A percentile compares a stretch with the other conserved stretches of the same genome.
These are phyloP conservation scores for Venturia aucupariae DNA, from an alignment of 2,329 filamentous ascomycete genomes.

Conservation along the genomic window DNA sequence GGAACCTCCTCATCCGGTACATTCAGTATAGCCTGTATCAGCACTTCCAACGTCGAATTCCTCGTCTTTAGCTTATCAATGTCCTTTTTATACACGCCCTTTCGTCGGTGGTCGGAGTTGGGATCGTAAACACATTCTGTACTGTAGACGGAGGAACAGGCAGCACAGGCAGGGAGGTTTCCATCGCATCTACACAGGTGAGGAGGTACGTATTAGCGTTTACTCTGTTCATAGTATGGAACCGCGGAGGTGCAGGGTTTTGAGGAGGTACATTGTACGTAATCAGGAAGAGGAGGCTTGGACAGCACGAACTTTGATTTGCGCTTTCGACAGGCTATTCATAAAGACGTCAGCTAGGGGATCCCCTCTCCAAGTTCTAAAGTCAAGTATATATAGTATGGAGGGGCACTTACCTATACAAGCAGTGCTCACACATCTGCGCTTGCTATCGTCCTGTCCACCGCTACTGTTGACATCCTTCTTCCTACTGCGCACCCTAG, in stretches of 20 bases:
- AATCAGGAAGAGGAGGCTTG: not conserved
- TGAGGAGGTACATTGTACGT: slow-evolving; percentile 1
- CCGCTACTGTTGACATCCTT: slow-evolving; percentile 5
- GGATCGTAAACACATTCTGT: slow-evolving; percentile 92
- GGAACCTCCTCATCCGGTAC: slow-evolving; percentile 79
- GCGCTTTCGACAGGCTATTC: slow-evolving; percentile 27
- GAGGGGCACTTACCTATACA: slow-evolving; percentile 14
- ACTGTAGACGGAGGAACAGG: slow-evolving; percentile 89
- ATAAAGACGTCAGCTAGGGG: not conserved
- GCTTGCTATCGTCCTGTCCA: slow-evolving; percentile 27
- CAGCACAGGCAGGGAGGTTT: slow-evolving; percentile 81
- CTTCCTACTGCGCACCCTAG: slow-evolving; percentile 13
- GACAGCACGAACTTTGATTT: slow-evolving; percentile 30
- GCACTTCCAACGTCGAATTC: slow-evolving; percentile 80
- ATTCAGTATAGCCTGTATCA: slow-evolving; percentile 88
- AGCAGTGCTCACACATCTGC: slow-evolving; percentile 30
- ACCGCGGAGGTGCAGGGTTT: not conserved
- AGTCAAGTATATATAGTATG: not conserved
- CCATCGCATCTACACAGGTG: slow-evolving; percentile 57
- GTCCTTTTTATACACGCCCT: slow-evolving; percentile 94
- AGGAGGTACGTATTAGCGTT: not conserved
- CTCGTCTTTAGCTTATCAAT: slow-evolving; percentile 78
- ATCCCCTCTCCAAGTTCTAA: not conserved
- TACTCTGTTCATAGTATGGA: not conserved
- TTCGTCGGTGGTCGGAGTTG: slow-evolving; percentile 89